phyloP scores from a whole-genome alignment of 2,329 filamentous ascomycete genomes.

The Onygenales sp. region DNA sequence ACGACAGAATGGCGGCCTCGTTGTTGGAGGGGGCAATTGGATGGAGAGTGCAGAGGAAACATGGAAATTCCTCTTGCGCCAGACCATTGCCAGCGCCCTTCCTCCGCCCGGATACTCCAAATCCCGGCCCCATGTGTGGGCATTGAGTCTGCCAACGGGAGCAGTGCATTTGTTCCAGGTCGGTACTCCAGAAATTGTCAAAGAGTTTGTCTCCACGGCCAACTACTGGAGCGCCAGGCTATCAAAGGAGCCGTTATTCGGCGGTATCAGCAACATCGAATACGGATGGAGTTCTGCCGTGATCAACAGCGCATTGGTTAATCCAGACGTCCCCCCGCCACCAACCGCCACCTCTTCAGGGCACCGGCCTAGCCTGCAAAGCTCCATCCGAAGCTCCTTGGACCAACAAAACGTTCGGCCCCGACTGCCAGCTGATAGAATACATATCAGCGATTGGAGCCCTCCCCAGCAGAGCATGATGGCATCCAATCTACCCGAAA shows the following conservation, averaged over 20 bases:
- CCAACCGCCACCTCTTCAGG: conserved; percentile 21
- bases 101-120: conserved; percentile 91
- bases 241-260: conserved; percentile 85
- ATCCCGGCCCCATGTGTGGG: conserved; percentile 84
- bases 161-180: conserved; percentile 98
- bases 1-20: conserved; percentile 48
- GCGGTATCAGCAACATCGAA: conserved; percentile 92
- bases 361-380: conserved; percentile 46
- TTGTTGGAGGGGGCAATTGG: conserved; percentile 95
- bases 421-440: conserved; percentile 74
- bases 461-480: conserved; percentile 87
- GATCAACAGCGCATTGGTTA: conserved; percentile 66
- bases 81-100: conserved; percentile 83
- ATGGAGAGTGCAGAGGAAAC: conserved; percentile 89
- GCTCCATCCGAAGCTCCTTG: conserved; percentile 55
- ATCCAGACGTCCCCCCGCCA: conserved; percentile 27
- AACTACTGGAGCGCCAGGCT: conserved; percentile 97
- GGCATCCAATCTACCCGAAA: conserved; percentile 65
- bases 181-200: conserved; percentile 86
- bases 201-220: conserved; percentile 85
- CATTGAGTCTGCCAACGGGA: conserved; percentile 79
- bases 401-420: conserved; percentile 55
- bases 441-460: conserved; percentile 77
- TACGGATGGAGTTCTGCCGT: conserved; percentile 91
- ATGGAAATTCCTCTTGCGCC: conserved; percentile 76